Evolutionary conservation across 2,329 filamentous ascomycete genomes (phyloP), one percentile per base, ranked within the genome.

Genomic region (Shiraia sp.): DNA sequence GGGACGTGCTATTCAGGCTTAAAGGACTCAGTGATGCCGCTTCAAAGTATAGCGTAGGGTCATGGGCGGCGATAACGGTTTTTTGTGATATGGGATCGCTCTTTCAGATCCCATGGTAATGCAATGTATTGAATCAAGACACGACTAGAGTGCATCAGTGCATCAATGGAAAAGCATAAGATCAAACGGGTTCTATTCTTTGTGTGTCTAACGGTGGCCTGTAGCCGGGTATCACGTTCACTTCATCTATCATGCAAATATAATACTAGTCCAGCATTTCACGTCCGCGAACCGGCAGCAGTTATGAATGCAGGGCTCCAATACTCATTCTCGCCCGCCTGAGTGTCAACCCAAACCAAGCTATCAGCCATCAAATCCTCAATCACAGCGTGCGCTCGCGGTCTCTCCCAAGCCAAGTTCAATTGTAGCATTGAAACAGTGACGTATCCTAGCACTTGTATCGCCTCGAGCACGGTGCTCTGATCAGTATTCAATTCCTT

Each of bases 401-500:
- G 87, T 31, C 82, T 77, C 54, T 92, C 85, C 93, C 93, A 99
- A 12, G 78, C 79, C 19, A 99, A 72, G 66, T 99, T 99, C 36
- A 87, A 73, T 71, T 87, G 85, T 40, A 99, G 73, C 87, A 97
- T 95, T 1, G 87, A 87, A 12, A 95, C 82, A 43, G 86, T 95
- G 36, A 97, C 88, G 63, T 90, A 96, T 1, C 93, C 92, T 8
- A 96, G 75, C 8, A 96, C 77, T 69, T 96, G 90, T 6, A 90
- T 89, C 1, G 88, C 91, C 74, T 97, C 93, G 6, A 99, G 79
- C 10, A 96, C 92, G 2, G 86, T 88, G 35, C 88, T 88, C 74
- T 99, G 93, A 67, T 99, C 93, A 10, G 83, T 91, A 67, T 95
- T 96, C 49, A 99, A 79, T 72, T 99, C 93, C 68, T 95, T 93